Conservation (phyloP, 345 rosid genomes). For the Ricinus communis region DNA sequence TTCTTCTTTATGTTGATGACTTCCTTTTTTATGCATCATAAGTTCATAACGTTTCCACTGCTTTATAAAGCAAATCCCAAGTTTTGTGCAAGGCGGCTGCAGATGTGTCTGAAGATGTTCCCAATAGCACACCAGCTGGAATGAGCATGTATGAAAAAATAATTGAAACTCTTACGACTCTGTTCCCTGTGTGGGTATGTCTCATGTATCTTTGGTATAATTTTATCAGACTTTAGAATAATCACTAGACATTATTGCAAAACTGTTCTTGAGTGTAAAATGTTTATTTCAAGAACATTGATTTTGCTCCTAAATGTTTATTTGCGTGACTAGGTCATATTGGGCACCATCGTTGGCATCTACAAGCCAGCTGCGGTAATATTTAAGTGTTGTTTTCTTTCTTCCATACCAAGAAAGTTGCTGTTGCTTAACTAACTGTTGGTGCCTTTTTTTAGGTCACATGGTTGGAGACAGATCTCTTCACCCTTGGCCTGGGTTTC, state of each 20-base stretch:
- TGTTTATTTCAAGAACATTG: neutral
- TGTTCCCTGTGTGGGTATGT: slow-evolving; percentile 89
- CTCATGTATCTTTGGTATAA: neutral
- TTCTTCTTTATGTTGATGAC: no score
- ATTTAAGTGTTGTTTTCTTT: slow-evolving; percentile 15
- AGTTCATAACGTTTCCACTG: slow-evolving; percentile 14
- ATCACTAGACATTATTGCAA: neutral
- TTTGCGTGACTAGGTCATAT: slow-evolving; percentile 53
- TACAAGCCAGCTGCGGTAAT: slow-evolving; percentile 86
- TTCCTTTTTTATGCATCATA: neutral
- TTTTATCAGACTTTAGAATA: neutral
- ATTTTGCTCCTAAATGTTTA: neutral
- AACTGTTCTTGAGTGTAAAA: neutral
- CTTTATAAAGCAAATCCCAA: slow-evolving; percentile 37
- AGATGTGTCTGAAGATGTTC: slow-evolving; percentile 59
- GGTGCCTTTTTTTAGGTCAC: slow-evolving; percentile 58
- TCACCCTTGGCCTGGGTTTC: slow-evolving; percentile 84
- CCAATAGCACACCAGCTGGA: slow-evolving; percentile 44
- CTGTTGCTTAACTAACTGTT: slow-evolving; percentile 16
- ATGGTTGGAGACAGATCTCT: slow-evolving; percentile 89
- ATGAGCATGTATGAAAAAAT: slow-evolving; percentile 73
- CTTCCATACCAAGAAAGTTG: neutral
- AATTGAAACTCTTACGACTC: slow-evolving; percentile 82
- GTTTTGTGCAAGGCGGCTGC: slow-evolving; percentile 65
- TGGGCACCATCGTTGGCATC: slow-evolving; percentile 89